phyloP scores from a whole-genome alignment of 1,284 basidiomycete species.

The Heterobasidion annosum region DNA sequence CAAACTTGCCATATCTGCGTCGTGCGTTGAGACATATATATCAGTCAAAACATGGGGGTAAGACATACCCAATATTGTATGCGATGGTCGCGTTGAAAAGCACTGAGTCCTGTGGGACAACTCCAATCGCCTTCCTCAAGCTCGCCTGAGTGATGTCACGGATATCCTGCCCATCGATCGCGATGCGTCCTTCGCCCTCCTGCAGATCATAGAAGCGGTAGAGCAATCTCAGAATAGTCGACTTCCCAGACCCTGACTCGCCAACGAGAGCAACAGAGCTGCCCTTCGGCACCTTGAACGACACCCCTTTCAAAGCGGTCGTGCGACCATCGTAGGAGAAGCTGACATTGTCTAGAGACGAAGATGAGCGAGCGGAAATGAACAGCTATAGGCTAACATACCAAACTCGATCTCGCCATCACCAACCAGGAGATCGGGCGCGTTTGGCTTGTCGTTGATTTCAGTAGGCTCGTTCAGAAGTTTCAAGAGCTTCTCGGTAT shows the following conservation, averaged over 20 bases:
- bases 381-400: conserved; percentile 21
- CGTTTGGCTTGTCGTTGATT: conserved; percentile 72
- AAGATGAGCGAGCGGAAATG: not conserved
- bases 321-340: conserved; percentile 45
- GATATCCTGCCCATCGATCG: conserved; percentile 82
- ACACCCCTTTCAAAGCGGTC: conserved; percentile 68
- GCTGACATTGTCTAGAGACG: conserved; percentile 18
- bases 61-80: conserved; percentile 63
- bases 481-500: conserved; percentile 70
- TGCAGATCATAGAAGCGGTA: conserved; percentile 87
- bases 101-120: conserved; percentile 77
- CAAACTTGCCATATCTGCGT: conserved; percentile 63
- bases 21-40: not conserved
- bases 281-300: conserved; percentile 78
- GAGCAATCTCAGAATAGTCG: conserved; percentile 74
- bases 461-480: conserved; percentile 74
- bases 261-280: conserved; percentile 79
- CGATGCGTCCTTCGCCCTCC: conserved; percentile 62
- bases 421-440: conserved; percentile 64
- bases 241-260: conserved; percentile 75
- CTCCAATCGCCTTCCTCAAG: conserved; percentile 73
- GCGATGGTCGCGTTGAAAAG: conserved; percentile 76
- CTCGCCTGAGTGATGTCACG: conserved; percentile 77
- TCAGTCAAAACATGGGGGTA: not conserved
- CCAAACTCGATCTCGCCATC: conserved; percentile 82